Evolutionary conservation across 441 rosid species (phyloP).

Genomic region (Syzygium syzygioides): DNA sequence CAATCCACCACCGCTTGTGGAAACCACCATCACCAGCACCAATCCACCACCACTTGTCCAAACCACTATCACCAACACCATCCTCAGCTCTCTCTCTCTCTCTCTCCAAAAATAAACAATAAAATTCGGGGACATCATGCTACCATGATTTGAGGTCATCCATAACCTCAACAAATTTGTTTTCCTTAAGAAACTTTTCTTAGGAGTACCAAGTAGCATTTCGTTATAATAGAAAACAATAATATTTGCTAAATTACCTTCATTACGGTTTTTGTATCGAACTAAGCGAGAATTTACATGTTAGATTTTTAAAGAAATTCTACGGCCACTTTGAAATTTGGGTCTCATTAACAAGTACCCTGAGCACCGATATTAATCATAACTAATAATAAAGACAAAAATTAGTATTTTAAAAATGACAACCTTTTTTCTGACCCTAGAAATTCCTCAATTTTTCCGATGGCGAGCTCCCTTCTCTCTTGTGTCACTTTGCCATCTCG

Average conservation of each 20-base stretch:
- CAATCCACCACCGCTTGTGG: background rate
- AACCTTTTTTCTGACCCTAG: background rate
- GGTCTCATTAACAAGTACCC: background rate
- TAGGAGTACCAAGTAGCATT: background rate
- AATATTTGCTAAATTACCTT: background rate
- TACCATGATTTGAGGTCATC: background rate
- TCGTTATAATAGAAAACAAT: background rate
- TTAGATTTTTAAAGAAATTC: background rate
- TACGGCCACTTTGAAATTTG: background rate
- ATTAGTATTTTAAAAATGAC: background rate
- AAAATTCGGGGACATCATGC: background rate
- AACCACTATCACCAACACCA: background rate
- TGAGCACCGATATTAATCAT: background rate
- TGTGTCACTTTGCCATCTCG: fast-evolving
- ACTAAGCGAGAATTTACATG: background rate
- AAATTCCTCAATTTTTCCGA: background rate
- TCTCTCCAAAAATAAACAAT: too few species aligned
- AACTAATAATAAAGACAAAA: background rate
- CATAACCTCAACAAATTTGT: background rate
- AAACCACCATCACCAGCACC: background rate
- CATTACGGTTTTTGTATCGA: background rate
- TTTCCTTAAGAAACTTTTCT: background rate
- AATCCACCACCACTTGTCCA: background rate
- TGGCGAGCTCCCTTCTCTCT: background rate
- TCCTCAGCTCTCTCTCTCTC: background rate